A percentile compares a stretch with the other conserved stretches of the same genome.
phyloP scores from a whole-genome alignment of 805 yeast genomes.

The Sungouiozyma intestinalis region DNA sequence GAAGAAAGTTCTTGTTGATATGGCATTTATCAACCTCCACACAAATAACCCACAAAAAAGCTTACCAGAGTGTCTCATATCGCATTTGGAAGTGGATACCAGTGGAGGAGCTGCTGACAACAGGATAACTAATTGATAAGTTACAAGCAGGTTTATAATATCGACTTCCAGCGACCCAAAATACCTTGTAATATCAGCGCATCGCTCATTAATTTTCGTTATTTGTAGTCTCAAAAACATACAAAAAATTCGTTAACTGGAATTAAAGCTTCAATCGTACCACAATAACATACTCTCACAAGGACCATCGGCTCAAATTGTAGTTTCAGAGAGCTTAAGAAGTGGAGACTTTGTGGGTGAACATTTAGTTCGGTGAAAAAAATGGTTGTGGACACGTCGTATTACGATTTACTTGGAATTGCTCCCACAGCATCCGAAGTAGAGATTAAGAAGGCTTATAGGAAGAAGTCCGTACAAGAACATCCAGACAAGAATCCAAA shows the following conservation, averaged over 20 bases:
- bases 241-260: too few relatives aligned
- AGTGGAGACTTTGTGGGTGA: too few relatives aligned
- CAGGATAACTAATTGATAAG: too few relatives aligned
- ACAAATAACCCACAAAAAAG: slow-evolving; percentile 24
- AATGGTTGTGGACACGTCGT: slow-evolving; percentile 69
- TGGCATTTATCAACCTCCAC: slow-evolving; percentile 49
- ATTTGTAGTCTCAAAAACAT: too few relatives aligned
- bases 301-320: neutral
- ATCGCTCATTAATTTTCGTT: neutral
- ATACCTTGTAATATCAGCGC: neutral
- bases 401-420: slow-evolving; percentile 59
- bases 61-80: neutral
- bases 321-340: neutral
- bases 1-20: slow-evolving; percentile 62
- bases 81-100: too few relatives aligned
- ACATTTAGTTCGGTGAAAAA: slow-evolving; percentile 12
- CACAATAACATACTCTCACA: too few relatives aligned
- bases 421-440: slow-evolving; percentile 46
- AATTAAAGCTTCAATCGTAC: too few relatives aligned
- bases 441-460: slow-evolving; percentile 70
- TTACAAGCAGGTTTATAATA: too few relatives aligned
- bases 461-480: slow-evolving; percentile 62
- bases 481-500: slow-evolving; percentile 79
- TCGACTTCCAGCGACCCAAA: too few relatives aligned
- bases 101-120: too few relatives aligned